Evolutionary conservation across 2,329 filamentous ascomycete genomes (phyloP), one percentile per base, ranked within the genome.

Genomic region (Aspergillus hiratsukae): DNA sequence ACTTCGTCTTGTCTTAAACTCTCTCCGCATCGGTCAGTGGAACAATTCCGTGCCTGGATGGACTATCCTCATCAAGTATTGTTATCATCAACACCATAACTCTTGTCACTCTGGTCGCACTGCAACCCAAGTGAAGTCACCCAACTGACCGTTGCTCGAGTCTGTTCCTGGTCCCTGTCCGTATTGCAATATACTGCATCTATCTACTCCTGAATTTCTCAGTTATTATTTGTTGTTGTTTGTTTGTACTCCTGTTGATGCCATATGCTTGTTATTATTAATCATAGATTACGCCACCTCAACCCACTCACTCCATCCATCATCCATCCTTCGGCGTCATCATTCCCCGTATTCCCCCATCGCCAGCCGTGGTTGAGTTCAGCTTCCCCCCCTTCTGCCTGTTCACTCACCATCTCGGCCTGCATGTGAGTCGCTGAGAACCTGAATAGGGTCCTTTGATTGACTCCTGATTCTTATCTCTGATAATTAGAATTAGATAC

Each of bases 251-350:
- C 52, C 52, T 43, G 41, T 57, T 41, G 28, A 19, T 41, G 41
- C n/a, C 29, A 51, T 54, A 9, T 49, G 17, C 29, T 56, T 19
- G 17, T 37, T 52, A 49, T 29, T 28, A 46, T 23, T 45, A 62
- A 60, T 65, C 61, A 61, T 64, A 62, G 56, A 65, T 60, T 58
- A 60, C 58, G 61, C 62, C 61, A 64, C 58, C 57, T 52, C 57
- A 53, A 56, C 53, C 54, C 29, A 49, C 21, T 28, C 23, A 23
- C 23, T n/a, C 28, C 52, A 48, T 49, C 21, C 48, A 45, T 45
- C 41, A 4, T 37, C 25, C 35, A 37, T 37, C 17, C 23, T 11
- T 11, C 19, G 10, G 9, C 41, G 21, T 45, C 41, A 45, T 45
- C 41, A 45, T 45, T 45, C n/a, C 54, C 51, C 51, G 35, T 37